Evolutionary conservation across 2,329 filamentous ascomycete genomes (phyloP).

Genomic region (Tolypocladium paradoxum): DNA sequence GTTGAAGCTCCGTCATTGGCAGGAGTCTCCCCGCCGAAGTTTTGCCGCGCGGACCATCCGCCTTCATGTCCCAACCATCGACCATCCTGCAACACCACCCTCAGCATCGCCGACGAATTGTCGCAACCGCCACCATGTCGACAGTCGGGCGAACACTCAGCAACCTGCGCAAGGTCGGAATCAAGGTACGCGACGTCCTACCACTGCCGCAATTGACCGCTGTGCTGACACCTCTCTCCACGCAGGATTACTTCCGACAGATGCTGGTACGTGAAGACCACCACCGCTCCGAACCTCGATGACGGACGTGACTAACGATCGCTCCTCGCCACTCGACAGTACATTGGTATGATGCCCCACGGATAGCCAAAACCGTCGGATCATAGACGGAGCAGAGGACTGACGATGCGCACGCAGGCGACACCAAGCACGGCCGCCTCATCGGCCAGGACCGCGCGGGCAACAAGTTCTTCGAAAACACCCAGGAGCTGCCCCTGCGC

Average conservation of each 20-base stretch:
- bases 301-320: slow-evolving; percentile 11
- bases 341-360: slow-evolving; percentile 37
- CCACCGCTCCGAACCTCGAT: slow-evolving; percentile 7
- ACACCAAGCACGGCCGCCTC: slow-evolving; percentile 87
- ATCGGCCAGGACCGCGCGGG: slow-evolving; percentile 81
- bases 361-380: too few species aligned
- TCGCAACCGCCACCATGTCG: slow-evolving; percentile 59
- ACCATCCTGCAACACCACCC: slow-evolving; percentile 4
- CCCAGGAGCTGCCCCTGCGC: slow-evolving; percentile 87
- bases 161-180: slow-evolving; percentile 76
- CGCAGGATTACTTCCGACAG: slow-evolving; percentile 81
- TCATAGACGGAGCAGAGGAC: too few species aligned
- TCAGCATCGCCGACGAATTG: slow-evolving; percentile 6
- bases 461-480: slow-evolving; percentile 97
- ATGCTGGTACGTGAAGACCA: slow-evolving; percentile 63
- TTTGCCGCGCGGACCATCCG: slow-evolving; percentile 14
- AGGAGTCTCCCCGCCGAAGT: slow-evolving; percentile 12
- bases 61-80: slow-evolving; percentile 6
- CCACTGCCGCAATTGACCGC: background rate
- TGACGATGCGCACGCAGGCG: slow-evolving; percentile 44
- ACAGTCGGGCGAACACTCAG: slow-evolving; percentile 75
- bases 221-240: slow-evolving; percentile 5
- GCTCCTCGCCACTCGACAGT: slow-evolving; percentile 24
- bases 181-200: slow-evolving; percentile 55
- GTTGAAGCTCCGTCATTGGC: background rate